Conservation (phyloP, 2,329 filamentous ascomycete genomes). For the Taxawa tesnikishii region DNA sequence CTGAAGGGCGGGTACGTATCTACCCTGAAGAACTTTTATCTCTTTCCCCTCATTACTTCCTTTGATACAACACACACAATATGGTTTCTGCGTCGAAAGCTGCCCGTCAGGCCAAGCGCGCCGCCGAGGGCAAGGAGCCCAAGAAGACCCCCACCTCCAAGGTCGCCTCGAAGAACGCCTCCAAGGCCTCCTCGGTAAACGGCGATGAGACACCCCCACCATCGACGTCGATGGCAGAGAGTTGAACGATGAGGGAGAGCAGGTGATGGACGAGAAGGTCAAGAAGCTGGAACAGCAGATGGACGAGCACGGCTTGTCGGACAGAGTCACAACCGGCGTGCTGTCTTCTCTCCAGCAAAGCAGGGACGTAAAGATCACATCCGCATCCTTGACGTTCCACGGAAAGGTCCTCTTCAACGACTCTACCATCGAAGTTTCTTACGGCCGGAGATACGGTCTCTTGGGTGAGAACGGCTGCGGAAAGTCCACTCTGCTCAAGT, state of each 20-base stretch:
- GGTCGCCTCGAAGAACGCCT: conserved; percentile 51
- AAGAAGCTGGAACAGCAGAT: conserved; percentile 84
- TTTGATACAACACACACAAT: conserved; percentile 12
- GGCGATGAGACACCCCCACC: conserved; percentile 53
- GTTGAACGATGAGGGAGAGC: conserved; percentile 49
- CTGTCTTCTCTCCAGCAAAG: conserved; percentile 72
- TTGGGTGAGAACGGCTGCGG: conserved; percentile 98
- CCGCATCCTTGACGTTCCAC: conserved; percentile 90
- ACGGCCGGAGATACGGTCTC: conserved; percentile 84
- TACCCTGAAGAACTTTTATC: too few relatives aligned
- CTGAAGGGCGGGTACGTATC: too few relatives aligned
- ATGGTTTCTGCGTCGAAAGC: conserved; percentile 61
- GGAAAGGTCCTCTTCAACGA: conserved; percentile 92
- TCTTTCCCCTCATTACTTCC: too few relatives aligned
- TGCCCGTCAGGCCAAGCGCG: conserved; percentile 54
- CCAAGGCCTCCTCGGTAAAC: conserved; percentile 56
- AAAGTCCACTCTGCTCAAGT: conserved; percentile 95
- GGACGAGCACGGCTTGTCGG: conserved; percentile 91
- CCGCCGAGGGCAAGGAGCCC: conserved; percentile 57
- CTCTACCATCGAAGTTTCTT: conserved; percentile 83
- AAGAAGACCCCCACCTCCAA: conserved; percentile 66
- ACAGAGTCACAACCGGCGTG: conserved; percentile 96
- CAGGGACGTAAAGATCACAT: conserved; percentile 95
- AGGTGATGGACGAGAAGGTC: conserved; percentile 63
- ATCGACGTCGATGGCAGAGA: conserved; percentile 50